Evolutionary conservation across 1,284 basidiomycete species (phyloP).

Genomic region (Cryptococcus sp.): DNA sequence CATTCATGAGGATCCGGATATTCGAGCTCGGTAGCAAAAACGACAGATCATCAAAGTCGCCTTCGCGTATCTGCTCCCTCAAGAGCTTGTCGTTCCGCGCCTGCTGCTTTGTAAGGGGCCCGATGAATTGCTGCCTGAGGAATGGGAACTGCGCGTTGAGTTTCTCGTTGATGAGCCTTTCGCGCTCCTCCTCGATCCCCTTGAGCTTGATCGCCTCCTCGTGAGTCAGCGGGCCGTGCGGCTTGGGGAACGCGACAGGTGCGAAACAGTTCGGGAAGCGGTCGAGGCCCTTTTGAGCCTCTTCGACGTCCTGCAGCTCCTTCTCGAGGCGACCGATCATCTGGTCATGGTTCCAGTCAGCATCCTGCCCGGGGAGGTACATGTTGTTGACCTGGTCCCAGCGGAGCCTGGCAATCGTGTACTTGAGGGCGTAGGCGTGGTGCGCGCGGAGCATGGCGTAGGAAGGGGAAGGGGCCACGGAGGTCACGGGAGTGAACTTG

Average conservation of each 20-base stretch:
- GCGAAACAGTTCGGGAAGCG: conserved; percentile 27
- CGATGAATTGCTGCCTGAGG: conserved; percentile 35
- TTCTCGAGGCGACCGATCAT: conserved; percentile 31
- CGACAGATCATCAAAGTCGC: conserved; percentile 27
- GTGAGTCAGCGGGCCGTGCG: conserved; percentile 29
- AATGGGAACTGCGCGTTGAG: conserved; percentile 30
- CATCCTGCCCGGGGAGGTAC: conserved; percentile 31
- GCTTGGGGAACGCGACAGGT: conserved; percentile 21
- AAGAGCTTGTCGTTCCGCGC: conserved; percentile 25
- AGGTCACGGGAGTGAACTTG: neutral
- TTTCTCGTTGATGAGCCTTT: conserved; percentile 21
- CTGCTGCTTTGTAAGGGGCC: conserved; percentile 37
- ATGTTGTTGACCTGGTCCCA: conserved; percentile 35
- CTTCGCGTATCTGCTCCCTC: conserved; percentile 26
- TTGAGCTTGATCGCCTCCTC: conserved; percentile 23
- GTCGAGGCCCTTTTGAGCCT: conserved; percentile 32
- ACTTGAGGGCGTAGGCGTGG: conserved; percentile 28
- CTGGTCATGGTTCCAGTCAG: conserved; percentile 26
- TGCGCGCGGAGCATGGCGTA: conserved; percentile 31
- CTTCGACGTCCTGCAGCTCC: conserved; percentile 28
- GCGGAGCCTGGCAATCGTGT: conserved; percentile 31
- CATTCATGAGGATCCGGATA: conserved; percentile 14
- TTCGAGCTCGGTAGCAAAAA: conserved; percentile 29
- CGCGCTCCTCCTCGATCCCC: conserved; percentile 15
- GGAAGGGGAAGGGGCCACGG: conserved; percentile 10